Evolutionary conservation across 495 filamentous ascomycete genomes (phyloP).

Genomic region (Neurospora terricola): DNA sequence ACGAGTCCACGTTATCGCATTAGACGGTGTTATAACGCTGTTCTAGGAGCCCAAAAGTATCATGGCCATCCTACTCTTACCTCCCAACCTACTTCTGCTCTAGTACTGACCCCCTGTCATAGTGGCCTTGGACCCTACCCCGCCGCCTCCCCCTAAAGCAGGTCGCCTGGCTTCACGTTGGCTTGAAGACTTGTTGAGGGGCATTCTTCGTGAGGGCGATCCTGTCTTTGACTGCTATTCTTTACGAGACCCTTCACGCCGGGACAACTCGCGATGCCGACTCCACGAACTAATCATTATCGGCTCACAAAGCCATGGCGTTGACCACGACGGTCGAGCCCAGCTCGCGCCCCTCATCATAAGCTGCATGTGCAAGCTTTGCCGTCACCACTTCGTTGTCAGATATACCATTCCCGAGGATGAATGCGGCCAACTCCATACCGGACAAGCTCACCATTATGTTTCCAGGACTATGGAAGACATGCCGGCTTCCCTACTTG

Average conservation of each 20-base stretch:
- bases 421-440: conserved; percentile 2
- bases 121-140: background rate
- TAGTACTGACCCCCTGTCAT: background rate
- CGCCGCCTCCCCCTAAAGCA: background rate
- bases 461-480: background rate
- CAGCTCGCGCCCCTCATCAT: conserved; percentile 1
- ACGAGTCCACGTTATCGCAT: background rate
- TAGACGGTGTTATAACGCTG: background rate
- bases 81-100: background rate
- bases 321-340: conserved; percentile 5
- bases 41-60: background rate
- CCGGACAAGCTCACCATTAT: background rate
- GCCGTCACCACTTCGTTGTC: conserved; percentile 26
- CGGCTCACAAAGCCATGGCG: conserved; percentile 13
- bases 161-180: conserved; percentile 17
- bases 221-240: conserved; percentile 2
- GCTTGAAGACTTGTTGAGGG: conserved; percentile 16
- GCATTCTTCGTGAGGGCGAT: conserved; percentile 1
- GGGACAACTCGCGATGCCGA: background rate
- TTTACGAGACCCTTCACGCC: conserved; percentile 9
- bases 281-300: conserved; percentile 19
- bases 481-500: background rate
- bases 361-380: conserved; percentile 22
- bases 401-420: conserved; percentile 2
- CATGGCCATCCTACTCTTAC: background rate